phyloP scores from a whole-genome alignment of 257 asterid genomes.

The Thymus mandschuricus region DNA sequence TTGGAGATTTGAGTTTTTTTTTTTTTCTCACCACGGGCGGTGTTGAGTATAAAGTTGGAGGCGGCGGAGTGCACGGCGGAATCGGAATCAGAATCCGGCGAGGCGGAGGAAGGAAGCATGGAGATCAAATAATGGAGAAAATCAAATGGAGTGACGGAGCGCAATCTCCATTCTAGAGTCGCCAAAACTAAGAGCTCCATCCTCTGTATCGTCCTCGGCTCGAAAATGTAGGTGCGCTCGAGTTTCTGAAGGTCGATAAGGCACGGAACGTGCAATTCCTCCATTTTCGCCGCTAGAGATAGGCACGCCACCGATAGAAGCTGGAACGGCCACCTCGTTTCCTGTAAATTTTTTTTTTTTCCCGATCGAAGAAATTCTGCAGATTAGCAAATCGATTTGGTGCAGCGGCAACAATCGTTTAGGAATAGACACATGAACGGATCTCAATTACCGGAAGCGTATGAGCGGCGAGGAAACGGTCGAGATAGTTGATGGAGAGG shows the following conservation, averaged over 20 bases:
- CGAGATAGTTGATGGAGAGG: constrained; percentile 60
- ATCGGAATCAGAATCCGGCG: constrained; percentile 8
- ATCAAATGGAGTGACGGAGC: constrained; percentile 62
- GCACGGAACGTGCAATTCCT: constrained; percentile 47
- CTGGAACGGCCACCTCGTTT: constrained; percentile 55
- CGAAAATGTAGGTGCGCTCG: constrained; percentile 39
- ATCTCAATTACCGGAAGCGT: constrained; percentile 33
- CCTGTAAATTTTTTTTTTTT: constrained; percentile 29
- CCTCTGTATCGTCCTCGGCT: constrained; percentile 46
- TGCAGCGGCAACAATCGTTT: background rate
- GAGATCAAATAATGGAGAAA: constrained; percentile 53
- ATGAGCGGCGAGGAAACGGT: constrained; percentile 45
- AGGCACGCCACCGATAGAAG: constrained; percentile 56
- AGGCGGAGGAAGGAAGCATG: constrained; percentile 36
- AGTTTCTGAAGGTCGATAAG: constrained; percentile 50
- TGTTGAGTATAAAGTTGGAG: constrained; percentile 44
- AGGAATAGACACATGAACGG: background rate
- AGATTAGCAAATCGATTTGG: background rate
- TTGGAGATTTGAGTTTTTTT: constrained; percentile 1
- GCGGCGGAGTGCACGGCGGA: constrained; percentile 27
- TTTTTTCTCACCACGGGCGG: constrained; percentile 48
- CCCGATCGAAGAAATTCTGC: background rate
- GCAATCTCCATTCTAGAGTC: constrained; percentile 54
- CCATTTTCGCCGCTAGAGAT: constrained; percentile 65
- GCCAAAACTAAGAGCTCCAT: constrained; percentile 60